phyloP scores from a whole-genome alignment of 2,329 filamentous ascomycete species.

The Anisogramma anomala region DNA sequence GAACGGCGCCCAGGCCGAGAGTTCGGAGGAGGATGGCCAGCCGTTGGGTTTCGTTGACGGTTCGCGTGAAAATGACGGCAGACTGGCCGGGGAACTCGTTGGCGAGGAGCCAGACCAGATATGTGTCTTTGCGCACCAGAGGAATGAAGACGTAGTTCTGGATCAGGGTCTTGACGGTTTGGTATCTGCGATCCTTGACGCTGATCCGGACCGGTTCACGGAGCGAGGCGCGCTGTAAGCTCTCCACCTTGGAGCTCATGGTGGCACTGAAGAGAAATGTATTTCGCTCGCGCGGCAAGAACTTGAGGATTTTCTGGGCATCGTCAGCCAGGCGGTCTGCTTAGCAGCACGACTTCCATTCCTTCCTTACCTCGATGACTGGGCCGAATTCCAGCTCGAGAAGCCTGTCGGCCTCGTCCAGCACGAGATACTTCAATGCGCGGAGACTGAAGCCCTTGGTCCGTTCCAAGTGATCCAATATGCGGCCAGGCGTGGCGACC shows the following conservation, averaged over 20 bases:
- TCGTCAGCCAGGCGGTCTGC: not conserved
- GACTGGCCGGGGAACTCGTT: constrained; percentile 82
- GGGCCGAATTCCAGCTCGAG: constrained; percentile 82
- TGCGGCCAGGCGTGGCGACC: constrained; percentile 79
- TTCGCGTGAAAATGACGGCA: constrained; percentile 82
- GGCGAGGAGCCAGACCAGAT: constrained; percentile 65
- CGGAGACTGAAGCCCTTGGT: constrained; percentile 89
- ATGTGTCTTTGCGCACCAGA: constrained; percentile 77
- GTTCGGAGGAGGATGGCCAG: constrained; percentile 71
- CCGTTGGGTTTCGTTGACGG: constrained; percentile 81
- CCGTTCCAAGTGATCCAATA: constrained; percentile 89
- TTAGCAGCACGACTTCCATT: not conserved
- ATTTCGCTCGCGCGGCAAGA: constrained; percentile 62
- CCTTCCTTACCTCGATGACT: constrained; percentile 73
- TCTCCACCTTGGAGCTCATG: constrained; percentile 88
- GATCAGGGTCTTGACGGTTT: constrained; percentile 79
- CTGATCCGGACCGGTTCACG: constrained; percentile 74
- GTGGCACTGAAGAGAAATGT: constrained; percentile 93
- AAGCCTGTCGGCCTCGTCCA: constrained; percentile 88
- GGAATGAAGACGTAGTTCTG: constrained; percentile 83
- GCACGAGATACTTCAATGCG: constrained; percentile 74
- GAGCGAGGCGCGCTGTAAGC: constrained; percentile 77
- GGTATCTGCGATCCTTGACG: constrained; percentile 73
- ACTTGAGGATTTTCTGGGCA: constrained; percentile 71
- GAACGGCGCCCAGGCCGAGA: constrained; percentile 82